phyloP scores from a whole-genome alignment of 2,329 filamentous ascomycete genomes.

The Xylaria sp. region DNA sequence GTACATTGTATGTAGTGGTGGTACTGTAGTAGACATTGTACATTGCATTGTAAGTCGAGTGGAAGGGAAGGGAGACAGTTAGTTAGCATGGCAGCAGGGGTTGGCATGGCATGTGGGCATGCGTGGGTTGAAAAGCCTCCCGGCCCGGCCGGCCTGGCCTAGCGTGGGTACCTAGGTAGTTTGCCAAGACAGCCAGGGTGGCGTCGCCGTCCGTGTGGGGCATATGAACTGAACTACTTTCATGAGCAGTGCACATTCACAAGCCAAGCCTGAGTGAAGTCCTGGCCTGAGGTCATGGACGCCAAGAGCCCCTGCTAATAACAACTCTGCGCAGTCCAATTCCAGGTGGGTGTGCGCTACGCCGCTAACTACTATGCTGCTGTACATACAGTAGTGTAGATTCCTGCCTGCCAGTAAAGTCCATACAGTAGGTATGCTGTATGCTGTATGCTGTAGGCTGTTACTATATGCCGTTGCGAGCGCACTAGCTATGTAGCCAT shows the following conservation, averaged over 20 bases:
- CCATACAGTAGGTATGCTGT: no score
- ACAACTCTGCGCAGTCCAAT: neutral
- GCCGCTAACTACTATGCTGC: no score
- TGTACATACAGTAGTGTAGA: no score
- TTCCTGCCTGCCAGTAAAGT: no score
- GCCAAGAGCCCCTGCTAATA: conserved; percentile 23
- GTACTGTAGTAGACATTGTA: no score
- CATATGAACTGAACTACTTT: neutral
- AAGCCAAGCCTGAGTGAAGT: neutral
- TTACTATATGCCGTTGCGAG: conserved; percentile 1
- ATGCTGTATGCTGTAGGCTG: neutral
- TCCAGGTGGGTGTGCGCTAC: neutral
- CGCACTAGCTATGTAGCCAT: neutral
- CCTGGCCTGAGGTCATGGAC: conserved; percentile 1
- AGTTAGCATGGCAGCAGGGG: conserved; percentile 20
- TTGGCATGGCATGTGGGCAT: conserved; percentile 22
- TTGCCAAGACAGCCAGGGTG: neutral
- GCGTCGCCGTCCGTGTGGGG: conserved; percentile 19
- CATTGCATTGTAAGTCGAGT: no score
- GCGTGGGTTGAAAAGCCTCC: conserved; percentile 22
- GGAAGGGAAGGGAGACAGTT: neutral
- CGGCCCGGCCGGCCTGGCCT: conserved; percentile 31
- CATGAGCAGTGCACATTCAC: neutral
- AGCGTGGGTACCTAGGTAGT: conserved; percentile 4
- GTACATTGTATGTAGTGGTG: no score